Percentiles rank a stretch among this genome's conserved stretches.
These are phyloP conservation scores for Phytophthora sansomeana DNA, from an alignment of 352 stramenopile genomes.

Conservation along the genomic window DNA sequence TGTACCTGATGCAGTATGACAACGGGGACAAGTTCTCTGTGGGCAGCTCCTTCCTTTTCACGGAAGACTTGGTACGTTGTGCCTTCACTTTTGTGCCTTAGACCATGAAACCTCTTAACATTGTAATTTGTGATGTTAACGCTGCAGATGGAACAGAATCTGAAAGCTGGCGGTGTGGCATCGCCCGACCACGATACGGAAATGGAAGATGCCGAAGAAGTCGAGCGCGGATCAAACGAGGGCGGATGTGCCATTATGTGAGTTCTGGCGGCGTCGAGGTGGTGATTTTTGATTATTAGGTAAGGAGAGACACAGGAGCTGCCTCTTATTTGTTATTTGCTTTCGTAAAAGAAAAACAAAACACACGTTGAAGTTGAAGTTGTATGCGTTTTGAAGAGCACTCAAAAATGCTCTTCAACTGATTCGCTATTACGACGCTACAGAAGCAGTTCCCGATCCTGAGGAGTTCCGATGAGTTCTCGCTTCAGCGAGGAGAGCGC, in stretches of 20 bases:
- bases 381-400: slow-evolving; percentile 4
- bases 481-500: slow-evolving; percentile 36
- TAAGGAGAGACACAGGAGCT: slow-evolving; percentile 1
- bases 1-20: slow-evolving; percentile 64
- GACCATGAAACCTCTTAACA: slow-evolving; percentile 9
- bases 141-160: slow-evolving; percentile 49
- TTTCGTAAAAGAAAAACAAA: slow-evolving; percentile 2
- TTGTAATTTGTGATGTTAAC: slow-evolving; percentile 12
- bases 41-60: slow-evolving; percentile 51
- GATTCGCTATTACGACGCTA: not conserved
- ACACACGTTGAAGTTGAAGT: slow-evolving; percentile 21
- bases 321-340: slow-evolving; percentile 12
- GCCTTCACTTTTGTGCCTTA: not conserved
- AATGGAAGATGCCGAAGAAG: slow-evolving; percentile 29
- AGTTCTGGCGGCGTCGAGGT: not conserved
- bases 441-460: not conserved
- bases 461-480: slow-evolving; percentile 29
- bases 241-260: slow-evolving; percentile 41
- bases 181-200: slow-evolving; percentile 28
- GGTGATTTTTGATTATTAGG: slow-evolving; percentile 32
- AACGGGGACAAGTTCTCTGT: slow-evolving; percentile 66
- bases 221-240: slow-evolving; percentile 9
- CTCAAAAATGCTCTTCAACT: not conserved
- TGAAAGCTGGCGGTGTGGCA: slow-evolving; percentile 19
- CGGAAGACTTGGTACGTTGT: slow-evolving; percentile 50